A percentile compares a stretch with the other conserved stretches of the same genome.
Conservation (phyloP, 2,329 filamentous ascomycete genomes). For the Trichoderma asperellum region DNA sequence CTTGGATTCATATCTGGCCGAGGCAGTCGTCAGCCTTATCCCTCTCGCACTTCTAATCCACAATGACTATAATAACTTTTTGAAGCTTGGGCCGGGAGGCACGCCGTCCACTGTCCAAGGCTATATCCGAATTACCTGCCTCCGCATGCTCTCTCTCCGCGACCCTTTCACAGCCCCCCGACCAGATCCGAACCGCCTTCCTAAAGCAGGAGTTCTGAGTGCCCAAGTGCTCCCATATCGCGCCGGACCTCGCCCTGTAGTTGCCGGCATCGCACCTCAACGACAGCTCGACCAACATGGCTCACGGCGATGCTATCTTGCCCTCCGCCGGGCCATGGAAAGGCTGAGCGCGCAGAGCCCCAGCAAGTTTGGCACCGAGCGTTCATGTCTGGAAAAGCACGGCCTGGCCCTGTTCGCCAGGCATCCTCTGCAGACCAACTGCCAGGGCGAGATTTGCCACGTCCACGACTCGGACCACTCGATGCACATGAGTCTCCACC, state of each 20-base stretch:
- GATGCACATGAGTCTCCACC: slow-evolving; percentile 80
- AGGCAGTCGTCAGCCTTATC: slow-evolving; percentile 54
- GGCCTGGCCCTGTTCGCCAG: slow-evolving; percentile 74
- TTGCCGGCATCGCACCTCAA: slow-evolving; percentile 80
- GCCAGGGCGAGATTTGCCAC: slow-evolving; percentile 81
- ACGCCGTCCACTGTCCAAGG: slow-evolving; percentile 74
- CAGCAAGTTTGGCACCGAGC: slow-evolving; percentile 61
- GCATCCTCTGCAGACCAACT: slow-evolving; percentile 68
- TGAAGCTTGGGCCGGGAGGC: slow-evolving; percentile 78
- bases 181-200: slow-evolving; percentile 55
- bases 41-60: slow-evolving; percentile 58
- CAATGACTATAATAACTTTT: slow-evolving; percentile 75
- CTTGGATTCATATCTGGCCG: slow-evolving; percentile 52
- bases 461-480: slow-evolving; percentile 76
- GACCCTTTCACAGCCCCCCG: slow-evolving; percentile 68
- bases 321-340: slow-evolving; percentile 58
- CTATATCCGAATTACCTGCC: slow-evolving; percentile 73
- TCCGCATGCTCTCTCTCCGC: slow-evolving; percentile 71
- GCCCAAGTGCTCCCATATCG: slow-evolving; percentile 60
- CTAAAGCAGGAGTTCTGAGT: slow-evolving; percentile 63
- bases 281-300: slow-evolving; percentile 74
- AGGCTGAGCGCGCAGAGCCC: slow-evolving; percentile 53
- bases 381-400: slow-evolving; percentile 81
- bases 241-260: slow-evolving; percentile 64
- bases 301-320: slow-evolving; percentile 55